phyloP scores from a whole-genome alignment of 1,284 basidiomycete species.

The Bondarzewia mesenterica region DNA sequence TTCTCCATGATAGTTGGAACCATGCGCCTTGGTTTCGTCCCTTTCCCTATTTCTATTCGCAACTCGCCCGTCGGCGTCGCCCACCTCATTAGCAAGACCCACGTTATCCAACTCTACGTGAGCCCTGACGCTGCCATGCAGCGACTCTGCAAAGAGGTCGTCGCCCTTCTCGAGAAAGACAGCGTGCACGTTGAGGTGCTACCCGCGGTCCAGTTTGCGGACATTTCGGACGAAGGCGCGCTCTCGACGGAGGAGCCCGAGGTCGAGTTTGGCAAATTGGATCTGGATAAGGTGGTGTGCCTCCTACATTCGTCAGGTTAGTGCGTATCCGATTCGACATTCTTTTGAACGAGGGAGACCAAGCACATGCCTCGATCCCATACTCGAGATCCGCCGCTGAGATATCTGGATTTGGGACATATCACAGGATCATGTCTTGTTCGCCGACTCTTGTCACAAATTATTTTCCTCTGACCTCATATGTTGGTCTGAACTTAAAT shows the following conservation, averaged over 20 bases:
- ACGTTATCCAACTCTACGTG: conserved; percentile 4
- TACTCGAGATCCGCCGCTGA: too few relatives aligned
- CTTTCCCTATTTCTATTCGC: conserved; percentile 19
- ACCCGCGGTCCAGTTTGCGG: conserved; percentile 1
- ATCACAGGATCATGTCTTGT: too few relatives aligned
- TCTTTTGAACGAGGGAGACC: too few relatives aligned
- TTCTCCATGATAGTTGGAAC: conserved; percentile 13
- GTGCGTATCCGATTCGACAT: too few relatives aligned
- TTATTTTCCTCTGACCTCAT: too few relatives aligned
- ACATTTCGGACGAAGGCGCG: conserved; percentile 3
- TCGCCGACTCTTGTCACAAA: too few relatives aligned
- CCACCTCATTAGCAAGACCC: conserved; percentile 1
- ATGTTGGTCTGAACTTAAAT: too few relatives aligned
- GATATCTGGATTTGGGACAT: too few relatives aligned
- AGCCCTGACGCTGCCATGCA: conserved; percentile 5
- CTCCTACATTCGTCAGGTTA: conserved; percentile 30
- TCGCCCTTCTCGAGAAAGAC: conserved; percentile 1
- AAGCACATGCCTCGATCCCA: too few relatives aligned
- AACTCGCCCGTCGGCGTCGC: conserved; percentile 5
- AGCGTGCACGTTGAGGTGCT: not conserved
- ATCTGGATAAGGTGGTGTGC: conserved; percentile 7
- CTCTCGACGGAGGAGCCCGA: not conserved
- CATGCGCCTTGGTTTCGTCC: conserved; percentile 13
- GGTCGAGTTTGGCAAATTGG: not conserved
- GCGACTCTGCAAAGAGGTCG: not conserved